Conservation (phyloP, 495 filamentous ascomycete species). For the Aspergillus cristatus region DNA sequence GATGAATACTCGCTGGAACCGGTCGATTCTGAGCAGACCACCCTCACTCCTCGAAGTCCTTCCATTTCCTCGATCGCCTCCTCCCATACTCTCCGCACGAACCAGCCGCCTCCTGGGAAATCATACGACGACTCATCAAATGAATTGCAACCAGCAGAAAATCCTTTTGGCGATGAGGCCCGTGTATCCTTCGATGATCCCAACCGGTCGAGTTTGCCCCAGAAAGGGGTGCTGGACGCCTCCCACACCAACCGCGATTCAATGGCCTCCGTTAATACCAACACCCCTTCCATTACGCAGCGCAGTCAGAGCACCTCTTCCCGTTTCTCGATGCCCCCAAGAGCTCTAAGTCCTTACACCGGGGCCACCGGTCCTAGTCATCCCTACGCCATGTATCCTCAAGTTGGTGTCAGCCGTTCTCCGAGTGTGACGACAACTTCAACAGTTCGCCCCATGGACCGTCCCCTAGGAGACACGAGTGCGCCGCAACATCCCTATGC, state of each 20-base stretch:
- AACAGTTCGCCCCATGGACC: conserved; percentile 46
- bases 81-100: conserved; percentile 27
- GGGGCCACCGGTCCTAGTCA: conserved; percentile 48
- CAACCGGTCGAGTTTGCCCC: conserved; percentile 31
- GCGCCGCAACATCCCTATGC: conserved; percentile 84
- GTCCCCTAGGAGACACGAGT: conserved; percentile 49
- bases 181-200: conserved; percentile 29
- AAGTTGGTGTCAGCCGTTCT: conserved; percentile 48
- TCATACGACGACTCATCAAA: conserved; percentile 15
- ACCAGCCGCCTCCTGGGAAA: conserved; percentile 13
- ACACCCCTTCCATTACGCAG: conserved; percentile 22
- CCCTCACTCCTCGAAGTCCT: conserved; percentile 23
- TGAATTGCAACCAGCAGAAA: conserved; percentile 20
- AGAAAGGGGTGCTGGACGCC: conserved; percentile 26
- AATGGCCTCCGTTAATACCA: conserved; percentile 25
- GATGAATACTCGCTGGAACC: conserved; percentile 44
- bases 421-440: conserved; percentile 57
- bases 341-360: conserved; percentile 44
- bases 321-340: conserved; percentile 33
- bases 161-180: conserved; percentile 37
- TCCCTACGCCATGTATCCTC: conserved; percentile 48
- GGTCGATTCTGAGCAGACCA: conserved; percentile 27
- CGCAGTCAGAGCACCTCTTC: conserved; percentile 36
- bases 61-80: conserved; percentile 25
- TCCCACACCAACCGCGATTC: conserved; percentile 24